A percentile compares a stretch with the other conserved stretches of the same genome.
Evolutionary conservation across 176 grass and related monocot species (phyloP).

Genomic region (Phoenix dactylifera): DNA sequence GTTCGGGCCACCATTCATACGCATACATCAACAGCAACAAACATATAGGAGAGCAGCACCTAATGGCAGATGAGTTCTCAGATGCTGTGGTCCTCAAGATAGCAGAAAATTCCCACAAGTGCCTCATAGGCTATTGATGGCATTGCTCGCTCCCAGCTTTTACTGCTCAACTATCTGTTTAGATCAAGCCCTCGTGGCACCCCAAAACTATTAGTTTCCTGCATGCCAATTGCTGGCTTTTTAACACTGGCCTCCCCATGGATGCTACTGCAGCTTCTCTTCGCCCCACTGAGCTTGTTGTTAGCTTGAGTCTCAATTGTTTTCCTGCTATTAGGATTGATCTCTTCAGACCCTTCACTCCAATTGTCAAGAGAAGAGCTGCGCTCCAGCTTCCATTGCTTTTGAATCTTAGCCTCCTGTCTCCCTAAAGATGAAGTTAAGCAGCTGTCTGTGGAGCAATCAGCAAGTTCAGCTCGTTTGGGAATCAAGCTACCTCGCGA

Average conservation of each 20-base stretch:
- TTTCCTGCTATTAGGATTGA: background rate
- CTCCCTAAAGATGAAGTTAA: conserved; percentile 39
- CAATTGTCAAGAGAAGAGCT: background rate
- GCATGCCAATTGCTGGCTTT: conserved; percentile 24
- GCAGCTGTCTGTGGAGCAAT: conserved; percentile 50
- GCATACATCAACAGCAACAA: too few species aligned
- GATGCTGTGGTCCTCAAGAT: too few species aligned
- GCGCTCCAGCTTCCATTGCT: background rate
- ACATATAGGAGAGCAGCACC: too few species aligned
- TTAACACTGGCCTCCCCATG: conserved; percentile 24
- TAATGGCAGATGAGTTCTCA: too few species aligned
- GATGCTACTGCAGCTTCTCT: background rate
- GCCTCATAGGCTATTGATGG: background rate
- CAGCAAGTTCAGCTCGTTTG: conserved; percentile 4
- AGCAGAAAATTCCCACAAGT: too few species aligned
- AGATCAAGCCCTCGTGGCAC: conserved; percentile 53
- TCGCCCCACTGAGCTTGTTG: background rate
- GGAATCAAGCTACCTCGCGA: conserved; percentile 7
- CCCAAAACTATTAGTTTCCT: conserved; percentile 17
- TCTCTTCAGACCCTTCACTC: conserved; percentile 8
- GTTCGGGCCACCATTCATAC: too few species aligned
- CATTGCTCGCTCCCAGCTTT: conserved; percentile 17
- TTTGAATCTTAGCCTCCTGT: conserved; percentile 31
- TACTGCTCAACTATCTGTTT: conserved; percentile 47
- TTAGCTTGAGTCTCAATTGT: background rate